Evolutionary conservation across 768 basidiomycete species (phyloP), one percentile per base, ranked within the genome.

Genomic region (Suillus brevipes): DNA sequence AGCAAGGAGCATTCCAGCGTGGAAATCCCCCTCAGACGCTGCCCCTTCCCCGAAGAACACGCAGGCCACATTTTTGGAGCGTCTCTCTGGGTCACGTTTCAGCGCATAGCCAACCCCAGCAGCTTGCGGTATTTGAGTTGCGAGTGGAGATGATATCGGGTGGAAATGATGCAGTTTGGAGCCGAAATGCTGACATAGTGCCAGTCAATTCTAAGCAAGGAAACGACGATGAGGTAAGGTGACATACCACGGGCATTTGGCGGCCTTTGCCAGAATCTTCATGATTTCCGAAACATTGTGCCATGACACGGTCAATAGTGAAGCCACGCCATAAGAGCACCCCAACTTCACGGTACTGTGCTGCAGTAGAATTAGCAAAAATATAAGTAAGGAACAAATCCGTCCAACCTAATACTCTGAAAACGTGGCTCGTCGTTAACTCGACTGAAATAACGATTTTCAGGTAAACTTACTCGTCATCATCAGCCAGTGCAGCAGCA

Each of bases 41-140:
- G 94, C 94, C 66, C 94, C 95, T 78, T 98, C 96, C 28, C 95
- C 95, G 67, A 97, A 96, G 76, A 88, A 97, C 60, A 93, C 94
- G 12, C 88, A 90, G 0, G 95, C 94, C 58, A 95, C 88, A 63
- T 89, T 89, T 61, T 85, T 87, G 55, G 83, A 83, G 37, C 87
- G 83, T 42, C 90, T 87, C 56, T 76, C 78, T 0, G 89, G 89
- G 52, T 91, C 89, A 5, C 95, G 88, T 70, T 89, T 89, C 63
- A 98, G 82, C 1, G 96, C 94, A 72, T 92, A 97, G 0, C 86
- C 95, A 7, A 97, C 94, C 18, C 95, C 96, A 0, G 95, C 95
- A 28, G 94, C 96, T 76, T 96, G 94, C 8, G 94, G 95, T 69
- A 97, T 93, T 77, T 98, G 95, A 1, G 96, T 98, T 12, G 91